Conservation (phyloP, 306 rosid species). For the Inga leiocalycina region DNA sequence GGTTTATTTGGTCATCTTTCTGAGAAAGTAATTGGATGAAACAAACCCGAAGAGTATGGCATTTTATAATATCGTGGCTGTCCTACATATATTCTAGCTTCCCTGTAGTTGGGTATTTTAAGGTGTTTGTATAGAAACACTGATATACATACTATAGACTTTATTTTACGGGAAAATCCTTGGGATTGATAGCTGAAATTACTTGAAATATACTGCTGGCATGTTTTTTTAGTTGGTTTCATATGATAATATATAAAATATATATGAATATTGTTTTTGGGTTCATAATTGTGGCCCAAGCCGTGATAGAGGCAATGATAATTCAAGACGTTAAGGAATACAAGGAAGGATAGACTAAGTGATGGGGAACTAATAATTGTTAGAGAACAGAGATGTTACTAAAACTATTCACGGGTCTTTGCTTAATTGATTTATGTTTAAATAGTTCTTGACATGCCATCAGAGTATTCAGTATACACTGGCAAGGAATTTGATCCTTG, state of each 20-base stretch:
- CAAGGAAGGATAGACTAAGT: constrained; percentile 4
- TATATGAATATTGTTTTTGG: not conserved
- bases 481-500: too few relatives aligned
- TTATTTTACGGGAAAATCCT: not conserved
- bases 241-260: not conserved
- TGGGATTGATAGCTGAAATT: not conserved
- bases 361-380: not conserved
- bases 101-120: not conserved
- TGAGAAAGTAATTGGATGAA: not conserved
- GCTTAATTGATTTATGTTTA: not conserved
- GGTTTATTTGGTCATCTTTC: not conserved
- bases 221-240: not conserved
- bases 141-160: not conserved
- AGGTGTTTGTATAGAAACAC: not conserved
- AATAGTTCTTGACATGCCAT: not conserved
- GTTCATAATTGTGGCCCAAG: not conserved
- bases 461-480: not conserved
- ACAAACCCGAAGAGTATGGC: not conserved
- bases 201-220: not conserved
- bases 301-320: too few relatives aligned
- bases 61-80: not conserved
- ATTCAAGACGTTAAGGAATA: not conserved
- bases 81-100: not conserved
- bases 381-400: not conserved
- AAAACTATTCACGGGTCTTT: not conserved